These are phyloP conservation scores for Lentinus tigrinus DNA, from an alignment of 768 basidiomycete species.

Conservation along the genomic window DNA sequence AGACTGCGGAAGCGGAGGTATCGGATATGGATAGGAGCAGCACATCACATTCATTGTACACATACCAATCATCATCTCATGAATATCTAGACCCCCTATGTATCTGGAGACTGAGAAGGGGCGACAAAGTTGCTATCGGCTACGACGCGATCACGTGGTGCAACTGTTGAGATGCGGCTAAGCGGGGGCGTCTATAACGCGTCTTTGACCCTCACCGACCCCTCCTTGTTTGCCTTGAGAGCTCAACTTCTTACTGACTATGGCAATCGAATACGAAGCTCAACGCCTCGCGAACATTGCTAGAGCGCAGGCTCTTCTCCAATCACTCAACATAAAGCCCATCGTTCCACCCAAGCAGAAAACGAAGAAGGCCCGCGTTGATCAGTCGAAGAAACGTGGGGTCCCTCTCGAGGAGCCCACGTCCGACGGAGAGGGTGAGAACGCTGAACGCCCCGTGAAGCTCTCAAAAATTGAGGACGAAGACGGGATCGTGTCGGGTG, in stretches of 20 bases:
- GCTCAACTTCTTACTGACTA: neutral
- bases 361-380: slow-evolving; percentile 31
- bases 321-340: slow-evolving; percentile 35
- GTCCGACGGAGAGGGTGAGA: slow-evolving; percentile 25
- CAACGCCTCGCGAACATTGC: slow-evolving; percentile 37
- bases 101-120: no score
- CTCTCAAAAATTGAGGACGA: slow-evolving; percentile 10
- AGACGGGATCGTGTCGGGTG: slow-evolving; percentile 24
- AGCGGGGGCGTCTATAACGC: neutral
- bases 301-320: slow-evolving; percentile 40
- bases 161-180: no score
- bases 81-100: no score
- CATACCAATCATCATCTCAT: no score
- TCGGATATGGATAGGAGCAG: no score
- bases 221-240: neutral
- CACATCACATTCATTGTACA: no score
- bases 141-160: slow-evolving; percentile 5
- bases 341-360: slow-evolving; percentile 36
- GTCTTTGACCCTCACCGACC: neutral
- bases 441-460: slow-evolving; percentile 19
- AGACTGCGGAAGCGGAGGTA: neutral
- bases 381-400: slow-evolving; percentile 19
- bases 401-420: slow-evolving; percentile 30
- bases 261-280: slow-evolving; percentile 28
- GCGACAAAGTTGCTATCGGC: neutral